Percentiles rank a stretch among this genome's conserved stretches.
These are phyloP conservation scores for Reticulascus tulasneorum DNA, from an alignment of 2,329 filamentous ascomycete species.

Conservation along the genomic window DNA sequence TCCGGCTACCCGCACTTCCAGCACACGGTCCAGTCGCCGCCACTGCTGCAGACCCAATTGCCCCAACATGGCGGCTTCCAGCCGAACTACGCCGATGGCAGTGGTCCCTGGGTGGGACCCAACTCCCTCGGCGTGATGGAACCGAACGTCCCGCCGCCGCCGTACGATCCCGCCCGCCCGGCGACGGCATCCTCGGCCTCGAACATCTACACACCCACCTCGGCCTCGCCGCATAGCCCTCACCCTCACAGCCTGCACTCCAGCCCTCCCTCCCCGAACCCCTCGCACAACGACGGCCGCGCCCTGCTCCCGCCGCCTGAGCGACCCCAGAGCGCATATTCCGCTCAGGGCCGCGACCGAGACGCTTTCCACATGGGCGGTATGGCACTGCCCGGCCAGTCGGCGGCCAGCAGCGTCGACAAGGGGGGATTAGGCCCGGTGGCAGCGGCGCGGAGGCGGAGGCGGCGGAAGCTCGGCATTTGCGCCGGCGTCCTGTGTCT, in stretches of 20 bases:
- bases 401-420: too few species aligned
- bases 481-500: slow-evolving; percentile 6
- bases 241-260: not conserved
- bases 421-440: slow-evolving; percentile 9
- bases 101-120: slow-evolving; percentile 10
- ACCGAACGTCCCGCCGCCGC: slow-evolving; percentile 15
- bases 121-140: slow-evolving; percentile 12
- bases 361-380: slow-evolving; percentile 11
- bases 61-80: slow-evolving; percentile 2
- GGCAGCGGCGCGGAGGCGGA: slow-evolving; percentile 9
- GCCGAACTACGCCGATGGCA: slow-evolving; percentile 1
- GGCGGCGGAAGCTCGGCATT: slow-evolving; percentile 11
- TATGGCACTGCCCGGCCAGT: slow-evolving; percentile 10
- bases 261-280: slow-evolving; percentile 1
- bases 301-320: not conserved
- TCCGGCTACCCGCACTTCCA: slow-evolving; percentile 1
- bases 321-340: not conserved
- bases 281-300: slow-evolving; percentile 5
- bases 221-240: not conserved
- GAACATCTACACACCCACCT: slow-evolving; percentile 1
- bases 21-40: not conserved
- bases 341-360: slow-evolving; percentile 2
- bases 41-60: slow-evolving; percentile 3
- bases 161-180: slow-evolving; percentile 9
- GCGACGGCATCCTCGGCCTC: slow-evolving; percentile 4